These are phyloP conservation scores for Mortierella sp. DNA, from an alignment of 371 early-diverging fungal genomes.

Conservation along the genomic window DNA sequence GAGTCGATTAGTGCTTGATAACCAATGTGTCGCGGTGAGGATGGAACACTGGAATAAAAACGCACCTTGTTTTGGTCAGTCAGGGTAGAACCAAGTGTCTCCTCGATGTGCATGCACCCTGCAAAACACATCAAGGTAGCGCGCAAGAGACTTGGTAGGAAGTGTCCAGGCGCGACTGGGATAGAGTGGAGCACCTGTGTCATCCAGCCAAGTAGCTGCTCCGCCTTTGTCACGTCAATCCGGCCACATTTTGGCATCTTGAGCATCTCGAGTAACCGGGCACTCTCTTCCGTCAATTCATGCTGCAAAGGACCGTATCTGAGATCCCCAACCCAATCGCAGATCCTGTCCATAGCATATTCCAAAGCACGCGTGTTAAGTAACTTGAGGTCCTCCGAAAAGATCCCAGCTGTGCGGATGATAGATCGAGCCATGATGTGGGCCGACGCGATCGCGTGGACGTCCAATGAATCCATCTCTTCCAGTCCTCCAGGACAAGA, in stretches of 20 bases:
- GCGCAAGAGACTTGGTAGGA: conserved; percentile 24
- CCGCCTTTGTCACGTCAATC: not conserved
- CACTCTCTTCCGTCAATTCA: not conserved
- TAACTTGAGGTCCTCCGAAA: not conserved
- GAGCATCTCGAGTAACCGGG: not conserved
- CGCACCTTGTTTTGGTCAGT: not conserved
- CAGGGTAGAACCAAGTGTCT: not conserved
- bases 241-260: not conserved
- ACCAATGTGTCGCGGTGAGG: too few species aligned
- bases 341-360: not conserved
- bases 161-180: conserved; percentile 17
- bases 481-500: not conserved
- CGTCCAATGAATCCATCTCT: conserved; percentile 1
- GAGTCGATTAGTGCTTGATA: too few species aligned
- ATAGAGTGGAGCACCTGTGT: conserved; percentile 7
- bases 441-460: too few species aligned
- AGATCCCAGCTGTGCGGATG: not conserved
- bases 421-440: too few species aligned
- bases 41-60: not conserved
- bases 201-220: conserved; percentile 1
- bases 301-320: too few species aligned
- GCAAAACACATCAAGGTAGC: conserved; percentile 7
- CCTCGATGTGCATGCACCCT: not conserved
- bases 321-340: too few species aligned
- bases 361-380: not conserved